Base-by-base conservation (phyloP, 2,329 filamentous ascomycete genomes). In the Trichothecium sympodiale region DNA sequence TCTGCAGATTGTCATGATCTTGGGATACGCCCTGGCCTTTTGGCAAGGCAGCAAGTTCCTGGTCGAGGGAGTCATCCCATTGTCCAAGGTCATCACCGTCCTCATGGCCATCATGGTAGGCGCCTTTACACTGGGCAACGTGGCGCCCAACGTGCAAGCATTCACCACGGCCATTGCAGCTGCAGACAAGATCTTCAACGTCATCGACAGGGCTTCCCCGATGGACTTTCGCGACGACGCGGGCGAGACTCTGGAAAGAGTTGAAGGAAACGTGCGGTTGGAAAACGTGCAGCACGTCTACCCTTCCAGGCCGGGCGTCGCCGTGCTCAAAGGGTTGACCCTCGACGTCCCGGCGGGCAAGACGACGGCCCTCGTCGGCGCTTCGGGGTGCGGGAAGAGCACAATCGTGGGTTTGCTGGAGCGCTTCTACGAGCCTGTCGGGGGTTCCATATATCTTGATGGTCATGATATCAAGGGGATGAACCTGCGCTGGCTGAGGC, bases 341-440 rank as follows among this genome's bases (percentile, higher is more conserved):
- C 71, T 98, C 2, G 58, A 71, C 1, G 80, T 96, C 27, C 86
- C 87, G 2, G 83, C 88, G 3, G 88, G 89, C 15, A 94, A 94
- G 62, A 87, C 83, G 14, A 94, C 91, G 2, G 91, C 91, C 2
- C 66, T 98, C 6, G 91, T 98, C 7, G 91, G 91, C 38, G 85
- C 89, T 1, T 96, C 89, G 9, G 91, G 91, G 8, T 93, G 83
- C 28, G 91, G 91, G 31, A 98, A 98, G 61, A 89, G 82, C 17
- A 68, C 32, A 57, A 67, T 6, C 25, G 36, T 41, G 8, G 36
- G 31, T 17, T 15, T 38, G n/a, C 30, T 41, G 3, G 39, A 41
- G 39, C 33, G 39, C 15, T 41, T 38, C 36, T 41, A 41, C 34
- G 52, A 54, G 2, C 51, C 59, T 0, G 29, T 33, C 5, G 38